These are phyloP conservation scores for Ochetophila trinervis DNA, from an alignment of 306 rosid species.

Conservation along the genomic window DNA sequence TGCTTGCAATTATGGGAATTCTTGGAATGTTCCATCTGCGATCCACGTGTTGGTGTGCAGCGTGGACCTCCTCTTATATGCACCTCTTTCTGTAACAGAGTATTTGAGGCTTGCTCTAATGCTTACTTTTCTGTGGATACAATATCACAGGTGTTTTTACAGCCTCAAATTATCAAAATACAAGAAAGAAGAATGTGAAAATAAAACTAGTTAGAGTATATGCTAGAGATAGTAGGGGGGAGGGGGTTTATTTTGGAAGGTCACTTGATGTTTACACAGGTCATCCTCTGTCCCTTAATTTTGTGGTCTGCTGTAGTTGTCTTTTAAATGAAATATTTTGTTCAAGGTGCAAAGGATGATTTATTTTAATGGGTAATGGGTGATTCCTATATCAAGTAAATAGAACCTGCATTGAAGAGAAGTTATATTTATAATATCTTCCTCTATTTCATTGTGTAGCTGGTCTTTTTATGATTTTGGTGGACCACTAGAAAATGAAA, in stretches of 20 bases:
- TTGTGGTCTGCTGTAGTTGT: background rate
- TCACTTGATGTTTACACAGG: background rate
- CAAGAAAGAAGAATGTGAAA: background rate
- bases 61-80: constrained; percentile 84
- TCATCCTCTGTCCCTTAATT: background rate
- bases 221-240: background rate
- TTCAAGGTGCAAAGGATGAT: background rate
- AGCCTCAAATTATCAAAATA: background rate
- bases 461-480: background rate
- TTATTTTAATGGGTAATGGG: background rate
- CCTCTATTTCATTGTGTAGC: background rate
- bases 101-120: constrained; percentile 67
- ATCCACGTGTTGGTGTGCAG: constrained; percentile 71
- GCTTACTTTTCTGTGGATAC: constrained; percentile 90
- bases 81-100: constrained; percentile 68
- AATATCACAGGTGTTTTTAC: constrained; percentile 62
- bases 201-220: background rate
- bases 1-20: constrained; percentile 93
- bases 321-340: too few species aligned
- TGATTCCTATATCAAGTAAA: background rate
- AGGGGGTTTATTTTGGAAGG: constrained; percentile 1
- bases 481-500: background rate
- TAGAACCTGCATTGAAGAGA: too few species aligned
- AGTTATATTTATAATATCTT: too few species aligned
- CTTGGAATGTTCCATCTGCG: constrained; percentile 87